These are phyloP conservation scores for Trichoderma koningii DNA, from an alignment of 2,329 filamentous ascomycete genomes.

Conservation along the genomic window DNA sequence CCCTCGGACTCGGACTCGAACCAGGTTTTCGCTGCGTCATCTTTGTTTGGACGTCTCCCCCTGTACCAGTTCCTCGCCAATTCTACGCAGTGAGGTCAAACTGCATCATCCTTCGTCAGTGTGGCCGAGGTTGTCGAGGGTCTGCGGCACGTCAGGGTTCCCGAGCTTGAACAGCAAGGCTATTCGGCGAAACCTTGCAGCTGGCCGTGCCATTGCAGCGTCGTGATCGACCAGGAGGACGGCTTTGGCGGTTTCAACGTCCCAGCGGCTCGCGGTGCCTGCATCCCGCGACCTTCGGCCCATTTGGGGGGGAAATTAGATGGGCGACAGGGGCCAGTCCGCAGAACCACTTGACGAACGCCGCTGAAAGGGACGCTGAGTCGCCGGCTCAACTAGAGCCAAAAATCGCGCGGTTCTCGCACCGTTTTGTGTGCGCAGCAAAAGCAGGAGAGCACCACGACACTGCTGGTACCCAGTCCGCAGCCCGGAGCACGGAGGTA, in stretches of 20 bases:
- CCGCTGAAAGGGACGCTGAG: conserved; percentile 14
- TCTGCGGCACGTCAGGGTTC: neutral
- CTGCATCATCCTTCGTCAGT: neutral
- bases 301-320: conserved; percentile 26
- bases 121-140: neutral
- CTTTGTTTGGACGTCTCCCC: neutral
- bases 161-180: neutral
- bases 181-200: conserved; percentile 19
- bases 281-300: conserved; percentile 20
- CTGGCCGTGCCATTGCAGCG: conserved; percentile 19
- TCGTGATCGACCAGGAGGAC: conserved; percentile 2
- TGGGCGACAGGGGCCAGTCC: conserved; percentile 14
- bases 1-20: neutral
- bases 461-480: neutral
- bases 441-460: neutral
- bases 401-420: conserved; percentile 24
- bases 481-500: conserved; percentile 6
- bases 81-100: neutral
- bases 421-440: neutral
- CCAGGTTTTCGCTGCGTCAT: neutral
- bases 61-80: neutral
- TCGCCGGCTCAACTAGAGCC: conserved; percentile 19
- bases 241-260: conserved; percentile 8
- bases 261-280: conserved; percentile 21
- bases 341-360: conserved; percentile 22